These are phyloP conservation scores for Dryas integrifolia DNA, from an alignment of 331 rosid species.

Conservation along the genomic window DNA sequence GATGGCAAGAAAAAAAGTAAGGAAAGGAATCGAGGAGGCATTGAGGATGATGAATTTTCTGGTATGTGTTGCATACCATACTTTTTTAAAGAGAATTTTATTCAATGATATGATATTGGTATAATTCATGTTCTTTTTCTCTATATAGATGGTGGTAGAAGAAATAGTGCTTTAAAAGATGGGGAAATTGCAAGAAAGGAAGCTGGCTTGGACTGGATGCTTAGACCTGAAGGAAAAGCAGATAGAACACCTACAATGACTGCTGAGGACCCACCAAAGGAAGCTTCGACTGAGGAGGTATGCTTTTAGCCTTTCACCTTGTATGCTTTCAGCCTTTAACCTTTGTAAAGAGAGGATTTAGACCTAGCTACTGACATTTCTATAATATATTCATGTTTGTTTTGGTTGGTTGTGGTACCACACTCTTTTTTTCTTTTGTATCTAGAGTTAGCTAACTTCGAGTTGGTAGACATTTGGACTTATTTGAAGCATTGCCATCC, in stretches of 20 bases:
- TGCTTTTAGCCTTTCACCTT: slow-evolving; percentile 15
- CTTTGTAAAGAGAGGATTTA: too few relatives aligned
- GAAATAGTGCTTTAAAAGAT: slow-evolving; percentile 31
- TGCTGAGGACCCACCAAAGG: slow-evolving; percentile 37
- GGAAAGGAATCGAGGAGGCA: slow-evolving; percentile 18
- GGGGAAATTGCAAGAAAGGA: slow-evolving; percentile 67
- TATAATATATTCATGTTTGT: not conserved
- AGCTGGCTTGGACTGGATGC: slow-evolving; percentile 96
- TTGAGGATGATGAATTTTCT: slow-evolving; percentile 21
- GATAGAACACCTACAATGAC: slow-evolving; percentile 34
- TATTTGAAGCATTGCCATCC: too few relatives aligned
- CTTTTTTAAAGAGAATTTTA: not conserved
- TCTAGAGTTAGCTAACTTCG: too few relatives aligned
- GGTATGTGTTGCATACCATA: slow-evolving; percentile 16
- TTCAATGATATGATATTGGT: not conserved
- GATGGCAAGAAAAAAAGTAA: slow-evolving; percentile 30
- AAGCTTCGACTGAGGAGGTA: slow-evolving; percentile 60
- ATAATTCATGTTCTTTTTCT: not conserved
- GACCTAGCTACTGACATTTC: not conserved
- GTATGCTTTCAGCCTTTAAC: not conserved
- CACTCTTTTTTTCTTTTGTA: too few relatives aligned
- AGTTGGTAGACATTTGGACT: too few relatives aligned
- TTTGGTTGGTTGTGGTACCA: slow-evolving; percentile 2
- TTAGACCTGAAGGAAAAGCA: slow-evolving; percentile 55
- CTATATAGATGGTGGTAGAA: slow-evolving; percentile 25